Evolutionary conservation across 192 early-diverging fungal genomes (phyloP), one percentile per base, ranked within the genome.

Genomic region (Mortierella hygrophila): DNA sequence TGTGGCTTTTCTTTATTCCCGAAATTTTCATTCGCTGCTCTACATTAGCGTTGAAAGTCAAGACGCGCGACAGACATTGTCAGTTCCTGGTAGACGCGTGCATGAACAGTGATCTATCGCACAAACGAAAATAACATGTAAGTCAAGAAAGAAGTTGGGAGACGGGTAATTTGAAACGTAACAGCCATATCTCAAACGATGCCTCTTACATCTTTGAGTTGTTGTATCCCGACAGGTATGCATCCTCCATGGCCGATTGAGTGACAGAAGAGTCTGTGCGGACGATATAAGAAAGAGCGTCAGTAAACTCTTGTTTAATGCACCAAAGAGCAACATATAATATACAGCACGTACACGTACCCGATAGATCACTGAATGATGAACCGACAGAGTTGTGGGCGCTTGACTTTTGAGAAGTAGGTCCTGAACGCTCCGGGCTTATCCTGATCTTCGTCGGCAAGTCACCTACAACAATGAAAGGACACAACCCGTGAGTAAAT

Each of bases 181-280:
- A 2, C 6, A 60, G 32, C n/a, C 44, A 68, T 55, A 23, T 49
- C 35, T 52, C 20, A 52, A 16, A 52, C 15, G 18, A 4, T 73
- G 35, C 23, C 1, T 47, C 82, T 89, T 90, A 91, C 92, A 89
- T 88, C 79, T 89, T 91, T 3, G 92, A 91, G 78, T 89, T 82
- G 65, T 89, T 90, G 57, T 89, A 89, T 35, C 90, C 90, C 16
- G 91, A 91, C 65, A 92, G 60, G 74, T 87, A 90, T 1, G 92
- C 92, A 78, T 90, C 90, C 57, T 90, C 89, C 78, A 92, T 72
- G 9, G 89, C 92, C 29, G 92, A 92, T 54, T 89, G 89, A 2
- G 92, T 92, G 5, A 92, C 88, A 7, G 90, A 90, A 23, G 92
- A 90, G 77, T 92, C 92, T 91, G 79, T 65, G 49, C 26, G 23